Evolutionary conservation across 2,329 filamentous ascomycete species (phyloP).

Genomic region (Boeremia exigua): DNA sequence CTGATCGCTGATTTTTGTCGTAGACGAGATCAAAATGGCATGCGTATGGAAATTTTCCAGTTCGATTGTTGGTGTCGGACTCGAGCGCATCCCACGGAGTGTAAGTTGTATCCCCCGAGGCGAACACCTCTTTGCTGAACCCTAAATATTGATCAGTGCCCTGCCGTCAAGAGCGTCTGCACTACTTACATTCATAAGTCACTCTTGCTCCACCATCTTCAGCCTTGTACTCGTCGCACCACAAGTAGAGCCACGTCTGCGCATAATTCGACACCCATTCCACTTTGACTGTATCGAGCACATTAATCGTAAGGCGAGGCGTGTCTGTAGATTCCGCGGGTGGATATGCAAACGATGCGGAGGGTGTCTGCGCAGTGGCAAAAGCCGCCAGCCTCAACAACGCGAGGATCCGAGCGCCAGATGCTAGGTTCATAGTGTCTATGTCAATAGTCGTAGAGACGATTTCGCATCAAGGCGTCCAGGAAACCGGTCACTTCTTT

Average conservation of each 20-base stretch:
- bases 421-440: not conserved
- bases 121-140: not conserved
- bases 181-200: not conserved
- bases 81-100: conserved; percentile 2
- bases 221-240: conserved; percentile 1
- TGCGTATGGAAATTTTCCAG: not conserved
- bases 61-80: conserved; percentile 3
- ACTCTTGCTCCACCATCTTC: not conserved
- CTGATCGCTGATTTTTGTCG: not conserved
- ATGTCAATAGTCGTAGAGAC: not conserved
- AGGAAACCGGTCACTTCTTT: too few species aligned
- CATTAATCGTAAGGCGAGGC: conserved; percentile 1
- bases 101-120: conserved; percentile 5
- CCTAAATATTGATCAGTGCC: not conserved
- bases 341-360: conserved; percentile 11
- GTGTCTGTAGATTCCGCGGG: not conserved
- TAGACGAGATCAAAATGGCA: conserved; percentile 14
- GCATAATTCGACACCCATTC: conserved; percentile 9
- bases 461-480: not conserved
- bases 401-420: not conserved
- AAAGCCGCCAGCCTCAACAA: not conserved
- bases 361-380: not conserved
- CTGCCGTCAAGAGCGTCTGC: not conserved
- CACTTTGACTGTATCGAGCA: conserved; percentile 1
- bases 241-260: conserved; percentile 8